phyloP scores from a whole-genome alignment of 1,139 yeast genomes.

The Kodamaea arcana region DNA sequence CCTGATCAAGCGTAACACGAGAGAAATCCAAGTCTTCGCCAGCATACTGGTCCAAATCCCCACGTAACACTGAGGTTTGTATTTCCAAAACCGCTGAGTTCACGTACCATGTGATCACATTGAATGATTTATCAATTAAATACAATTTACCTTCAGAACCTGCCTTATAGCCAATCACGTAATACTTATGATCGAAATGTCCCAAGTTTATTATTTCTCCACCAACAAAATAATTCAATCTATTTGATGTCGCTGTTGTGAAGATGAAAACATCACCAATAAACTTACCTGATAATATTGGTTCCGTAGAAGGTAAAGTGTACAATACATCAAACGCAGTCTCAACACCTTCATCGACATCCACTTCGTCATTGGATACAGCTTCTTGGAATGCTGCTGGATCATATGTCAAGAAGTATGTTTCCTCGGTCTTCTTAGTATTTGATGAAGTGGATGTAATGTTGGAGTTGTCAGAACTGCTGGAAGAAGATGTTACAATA shows the following conservation, averaged over 20 bases:
- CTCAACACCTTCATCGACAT: slow-evolving; percentile 84
- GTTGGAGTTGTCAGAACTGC: slow-evolving; percentile 12
- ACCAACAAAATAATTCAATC: slow-evolving; percentile 92
- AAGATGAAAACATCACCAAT: slow-evolving; percentile 95
- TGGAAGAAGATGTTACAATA: slow-evolving; percentile 52
- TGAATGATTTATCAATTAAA: slow-evolving; percentile 85
- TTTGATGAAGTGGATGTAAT: slow-evolving; percentile 13
- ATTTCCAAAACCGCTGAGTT: slow-evolving; percentile 86
- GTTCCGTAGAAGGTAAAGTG: slow-evolving; percentile 68
- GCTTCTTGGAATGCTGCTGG: slow-evolving; percentile 66
- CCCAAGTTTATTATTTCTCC: slow-evolving; percentile 89
- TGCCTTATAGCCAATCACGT: slow-evolving; percentile 82
- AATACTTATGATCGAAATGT: slow-evolving; percentile 87
- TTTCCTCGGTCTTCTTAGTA: slow-evolving; percentile 47
- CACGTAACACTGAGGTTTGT: slow-evolving; percentile 92
- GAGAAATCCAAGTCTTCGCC: slow-evolving; percentile 38
- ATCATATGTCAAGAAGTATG: slow-evolving; percentile 77
- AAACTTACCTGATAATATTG: slow-evolving; percentile 86
- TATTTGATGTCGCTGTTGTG: slow-evolving; percentile 74
- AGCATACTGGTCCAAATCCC: slow-evolving; percentile 63
- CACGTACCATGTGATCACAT: slow-evolving; percentile 75
- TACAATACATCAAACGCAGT: slow-evolving; percentile 79
- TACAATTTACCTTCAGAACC: slow-evolving; percentile 81
- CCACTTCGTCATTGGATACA: slow-evolving; percentile 52
- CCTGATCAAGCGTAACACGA: slow-evolving; percentile 60